Evolutionary conservation across 1,284 basidiomycete genomes (phyloP), one percentile per base, ranked within the genome.

Genomic region (Cystobasidium pallidum): DNA sequence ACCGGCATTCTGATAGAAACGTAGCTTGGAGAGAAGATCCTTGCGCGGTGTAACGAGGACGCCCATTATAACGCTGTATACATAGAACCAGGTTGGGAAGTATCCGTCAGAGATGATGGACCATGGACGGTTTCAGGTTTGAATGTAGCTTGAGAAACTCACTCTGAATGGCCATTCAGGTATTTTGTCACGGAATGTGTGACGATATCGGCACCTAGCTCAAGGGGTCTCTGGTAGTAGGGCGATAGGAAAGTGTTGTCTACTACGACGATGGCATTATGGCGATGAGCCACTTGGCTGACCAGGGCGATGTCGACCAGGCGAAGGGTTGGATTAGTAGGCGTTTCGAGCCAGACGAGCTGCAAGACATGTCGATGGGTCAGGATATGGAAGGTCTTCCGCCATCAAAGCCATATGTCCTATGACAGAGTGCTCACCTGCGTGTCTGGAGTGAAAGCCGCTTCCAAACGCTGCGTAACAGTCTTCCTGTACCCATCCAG

Each of bases 301-400:
- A 94, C 85, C 68, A 86, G 84, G 0, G 84, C 80, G 78, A 94
- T 88, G 79, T 92, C 88, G 73, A 94, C 88, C 41, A 96, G 83
- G n/a, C 89, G 88, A 13, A 98, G 87, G 0, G 92, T 92, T 0
- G 95, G 95, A 82, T 98, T 98, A 17, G 94, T 97, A 0, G 94
- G 95, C 0, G 91, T 86, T 82, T 99, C 94, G 79, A 97, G 88
- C 94, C 94, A 98, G 72, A 99, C 87, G n/a, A 98, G 84, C 90
- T 94, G 76, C 2, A 58, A 36, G 30, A 24, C 17, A 10, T 7
- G 3, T 7, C 49, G 26, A 57, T 11, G 3, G 3, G 21, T 62
- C 13, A 36, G 36, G n/a, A n/a, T 62, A 62, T 21, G 24, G 7
- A 39, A 39, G 36, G 6, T 13, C n/a, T 28, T 45, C 43, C 6